Percentiles rank a stretch among this genome's conserved stretches.
Conservation (phyloP, 352 stramenopile genomes). For the Globisporangium spiculum region DNA sequence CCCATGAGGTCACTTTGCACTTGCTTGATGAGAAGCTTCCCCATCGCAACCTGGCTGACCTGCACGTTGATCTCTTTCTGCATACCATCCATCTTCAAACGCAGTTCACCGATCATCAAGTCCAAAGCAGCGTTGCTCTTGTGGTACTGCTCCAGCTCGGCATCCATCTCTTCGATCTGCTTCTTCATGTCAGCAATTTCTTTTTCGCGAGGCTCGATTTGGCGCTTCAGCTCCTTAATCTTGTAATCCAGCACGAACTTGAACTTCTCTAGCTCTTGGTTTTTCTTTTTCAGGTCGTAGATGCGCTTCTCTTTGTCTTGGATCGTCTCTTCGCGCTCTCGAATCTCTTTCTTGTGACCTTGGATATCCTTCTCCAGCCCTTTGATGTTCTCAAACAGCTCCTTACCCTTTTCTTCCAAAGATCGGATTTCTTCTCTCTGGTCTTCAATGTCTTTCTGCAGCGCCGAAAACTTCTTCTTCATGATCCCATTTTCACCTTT, state of each 20-base stretch:
- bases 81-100: constrained; percentile 92
- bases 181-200: constrained; percentile 94
- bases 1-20: constrained; percentile 75
- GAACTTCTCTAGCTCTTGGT: constrained; percentile 96
- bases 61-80: constrained; percentile 80
- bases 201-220: constrained; percentile 94
- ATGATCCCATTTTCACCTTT: constrained; percentile 97
- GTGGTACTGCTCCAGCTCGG: constrained; percentile 93
- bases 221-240: constrained; percentile 95
- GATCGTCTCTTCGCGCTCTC: constrained; percentile 92
- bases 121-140: constrained; percentile 94
- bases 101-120: constrained; percentile 93
- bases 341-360: constrained; percentile 92
- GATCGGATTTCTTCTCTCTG: constrained; percentile 93
- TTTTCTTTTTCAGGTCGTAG: constrained; percentile 97
- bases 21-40: constrained; percentile 68
- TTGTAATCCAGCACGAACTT: constrained; percentile 98
- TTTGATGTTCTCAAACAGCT: constrained; percentile 91
- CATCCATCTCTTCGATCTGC: constrained; percentile 96
- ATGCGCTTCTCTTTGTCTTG: constrained; percentile 96
- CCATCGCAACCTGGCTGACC: constrained; percentile 57
- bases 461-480: constrained; percentile 94
- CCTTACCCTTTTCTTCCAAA: constrained; percentile 90
- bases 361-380: constrained; percentile 92
- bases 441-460: constrained; percentile 94